phyloP scores from a whole-genome alignment of 2,329 filamentous ascomycete genomes.

The Blastomyces gilchristii region DNA sequence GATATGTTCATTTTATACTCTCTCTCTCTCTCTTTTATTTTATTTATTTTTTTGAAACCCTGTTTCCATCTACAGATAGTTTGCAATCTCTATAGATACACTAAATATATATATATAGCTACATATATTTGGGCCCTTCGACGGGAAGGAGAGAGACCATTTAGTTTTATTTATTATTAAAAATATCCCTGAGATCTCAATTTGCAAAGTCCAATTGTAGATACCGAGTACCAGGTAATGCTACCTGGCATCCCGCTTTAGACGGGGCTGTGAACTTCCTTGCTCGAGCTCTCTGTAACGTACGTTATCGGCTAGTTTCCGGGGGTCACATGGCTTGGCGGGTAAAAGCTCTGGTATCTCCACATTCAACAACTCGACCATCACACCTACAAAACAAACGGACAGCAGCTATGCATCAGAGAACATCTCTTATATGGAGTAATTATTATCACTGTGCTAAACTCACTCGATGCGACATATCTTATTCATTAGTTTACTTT shows the following conservation, averaged over 20 bases:
- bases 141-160: not conserved
- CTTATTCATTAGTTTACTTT: not conserved
- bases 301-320: not conserved
- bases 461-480: too few species aligned
- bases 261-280: not conserved
- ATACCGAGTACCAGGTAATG: too few species aligned
- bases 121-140: not conserved
- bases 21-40: too few species aligned
- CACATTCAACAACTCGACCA: not conserved
- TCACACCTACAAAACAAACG: not conserved
- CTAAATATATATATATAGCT: not conserved
- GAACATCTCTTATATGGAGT: not conserved
- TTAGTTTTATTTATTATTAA: not conserved
- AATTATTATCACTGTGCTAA: not conserved
- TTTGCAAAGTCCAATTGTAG: not conserved
- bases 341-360: not conserved
- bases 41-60: not conserved
- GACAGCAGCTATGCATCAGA: not conserved
- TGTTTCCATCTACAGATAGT: not conserved
- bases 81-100: not conserved
- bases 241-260: too few species aligned
- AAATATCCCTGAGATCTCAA: not conserved
- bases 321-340: conserved; percentile 4
- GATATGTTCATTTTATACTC: not conserved
- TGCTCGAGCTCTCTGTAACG: not conserved